Evolutionary conservation across 768 basidiomycete species (phyloP), one percentile per base, ranked within the genome.

Genomic region (Rhodotorula babjevae): DNA sequence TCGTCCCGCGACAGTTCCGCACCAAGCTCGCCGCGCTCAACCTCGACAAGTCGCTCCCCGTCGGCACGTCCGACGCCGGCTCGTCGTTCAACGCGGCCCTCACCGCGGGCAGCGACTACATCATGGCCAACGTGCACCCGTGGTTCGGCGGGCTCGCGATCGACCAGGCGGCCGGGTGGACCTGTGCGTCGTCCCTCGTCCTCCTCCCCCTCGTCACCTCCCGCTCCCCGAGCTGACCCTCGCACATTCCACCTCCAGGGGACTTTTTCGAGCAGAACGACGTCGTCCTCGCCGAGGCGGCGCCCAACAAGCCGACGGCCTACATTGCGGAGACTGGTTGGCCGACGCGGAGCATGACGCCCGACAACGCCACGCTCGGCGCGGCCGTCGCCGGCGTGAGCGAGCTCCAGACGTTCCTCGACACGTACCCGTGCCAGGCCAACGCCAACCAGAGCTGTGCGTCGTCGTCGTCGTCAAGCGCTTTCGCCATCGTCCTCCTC

Each of bases 301-400:
- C 90, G 31, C n/a, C 86, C 10, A 95, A 93, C 80, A 84, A 86
- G 9, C 92, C 93, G 0, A 79, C 84, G 58, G 88, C 92, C 85
- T 94, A 87, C 82, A 96, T 98, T 71, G 96, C 95, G 1, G 96
- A 99, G 84, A 96, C 93, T 27, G 83, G 83, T 4, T 84, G 83
- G 83, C 83, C 83, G 2, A 81, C 81, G 11, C 69, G 64, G 23
- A 75, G 78, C 18, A 77, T 79, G 77, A 79, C 77, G 49, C 77
- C 77, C 0, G 70, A 50, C 16, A 73, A 72, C 36, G 46, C 64
- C 27, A 75, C 76, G 0, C 23, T 61, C 44, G 67, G 60, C 14
- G 77, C 62, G 18, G 71, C 76, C 8, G 67, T 72, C 6, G 73
- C 74, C 0, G 70, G 72, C 1, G 66, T 77, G 0, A 40, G 58